These are phyloP conservation scores for Ricinus communis DNA, from an alignment of 345 rosid species.

Conservation along the genomic window DNA sequence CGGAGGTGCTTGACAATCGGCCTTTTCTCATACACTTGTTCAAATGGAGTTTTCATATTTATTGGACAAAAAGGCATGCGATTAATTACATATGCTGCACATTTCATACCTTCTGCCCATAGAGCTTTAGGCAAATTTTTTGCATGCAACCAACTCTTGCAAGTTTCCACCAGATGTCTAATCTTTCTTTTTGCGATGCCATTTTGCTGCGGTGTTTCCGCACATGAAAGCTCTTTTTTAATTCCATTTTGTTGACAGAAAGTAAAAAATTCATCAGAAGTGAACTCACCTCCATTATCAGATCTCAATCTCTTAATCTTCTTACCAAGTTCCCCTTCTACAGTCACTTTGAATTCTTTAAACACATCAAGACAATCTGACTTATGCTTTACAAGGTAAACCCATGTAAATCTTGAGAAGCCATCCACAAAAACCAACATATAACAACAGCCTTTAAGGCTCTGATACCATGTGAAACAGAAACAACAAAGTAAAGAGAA, in stretches of 20 bases:
- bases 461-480: no score
- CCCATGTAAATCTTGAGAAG: no score
- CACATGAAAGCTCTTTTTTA: constrained; percentile 8
- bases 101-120: constrained; percentile 13
- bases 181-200: not conserved
- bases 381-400: no score
- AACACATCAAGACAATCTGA: not conserved
- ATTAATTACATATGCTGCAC: constrained; percentile 19
- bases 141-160: not conserved
- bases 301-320: not conserved
- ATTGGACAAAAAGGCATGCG: not conserved
- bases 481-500: no score
- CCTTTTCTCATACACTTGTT: not conserved
- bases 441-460: no score
- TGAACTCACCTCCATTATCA: constrained; percentile 4
- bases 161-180: not conserved
- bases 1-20: constrained; percentile 12
- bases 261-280: not conserved
- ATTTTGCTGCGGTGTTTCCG: not conserved
- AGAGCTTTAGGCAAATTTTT: not conserved
- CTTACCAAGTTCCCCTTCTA: not conserved
- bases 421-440: no score
- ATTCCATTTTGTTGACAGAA: constrained; percentile 8
- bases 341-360: constrained; percentile 10
- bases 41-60: not conserved